Conservation (phyloP, 306 rosid genomes). For the Prunus mume region DNA sequence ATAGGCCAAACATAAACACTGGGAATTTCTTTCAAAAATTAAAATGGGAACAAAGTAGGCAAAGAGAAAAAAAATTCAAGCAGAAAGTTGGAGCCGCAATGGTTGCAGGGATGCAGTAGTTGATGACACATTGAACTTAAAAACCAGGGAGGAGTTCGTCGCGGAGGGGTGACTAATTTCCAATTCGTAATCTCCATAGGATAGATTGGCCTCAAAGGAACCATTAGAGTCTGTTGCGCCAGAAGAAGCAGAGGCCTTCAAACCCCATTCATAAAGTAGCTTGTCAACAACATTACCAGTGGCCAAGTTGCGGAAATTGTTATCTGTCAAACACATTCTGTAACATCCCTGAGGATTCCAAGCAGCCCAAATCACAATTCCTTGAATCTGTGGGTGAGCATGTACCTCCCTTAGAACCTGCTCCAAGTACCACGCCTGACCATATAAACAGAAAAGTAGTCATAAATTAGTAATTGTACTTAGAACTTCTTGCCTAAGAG, state of each 20-base stretch:
- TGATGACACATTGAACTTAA: constrained; percentile 16
- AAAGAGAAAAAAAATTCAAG: background rate
- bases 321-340: constrained; percentile 59
- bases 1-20: too few species aligned
- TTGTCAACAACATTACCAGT: constrained; percentile 74
- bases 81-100: constrained; percentile 18
- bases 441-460: background rate
- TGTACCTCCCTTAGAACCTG: constrained; percentile 56
- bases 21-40: too few species aligned
- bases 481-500: too few species aligned
- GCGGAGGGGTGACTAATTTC: constrained; percentile 24
- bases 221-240: constrained; percentile 33
- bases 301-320: constrained; percentile 60
- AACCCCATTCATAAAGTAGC: constrained; percentile 52
- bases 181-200: constrained; percentile 48
- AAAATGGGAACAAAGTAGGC: background rate
- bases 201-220: constrained; percentile 36
- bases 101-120: background rate
- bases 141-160: background rate
- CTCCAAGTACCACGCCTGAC: constrained; percentile 52
- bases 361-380: constrained; percentile 69
- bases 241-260: background rate
- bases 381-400: constrained; percentile 59
- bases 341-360: constrained; percentile 55
- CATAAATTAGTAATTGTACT: too few species aligned